These are phyloP conservation scores for Sclerotinia nivalis DNA, from an alignment of 2,329 filamentous ascomycete species.

Conservation along the genomic window DNA sequence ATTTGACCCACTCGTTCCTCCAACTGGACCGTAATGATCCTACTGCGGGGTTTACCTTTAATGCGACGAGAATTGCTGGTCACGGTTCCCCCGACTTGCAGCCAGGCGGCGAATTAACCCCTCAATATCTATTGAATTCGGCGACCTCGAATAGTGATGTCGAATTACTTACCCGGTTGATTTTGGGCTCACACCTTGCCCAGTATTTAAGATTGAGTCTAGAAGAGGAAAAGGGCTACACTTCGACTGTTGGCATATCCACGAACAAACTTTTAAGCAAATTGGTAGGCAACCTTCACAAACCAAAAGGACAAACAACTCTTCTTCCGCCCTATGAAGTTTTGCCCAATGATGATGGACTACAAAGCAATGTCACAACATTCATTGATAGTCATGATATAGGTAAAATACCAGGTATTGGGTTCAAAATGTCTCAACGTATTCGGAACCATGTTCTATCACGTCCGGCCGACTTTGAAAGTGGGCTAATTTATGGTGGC, in stretches of 20 bases:
- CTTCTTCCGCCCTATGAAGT: slow-evolving; percentile 63
- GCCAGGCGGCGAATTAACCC: slow-evolving; percentile 10
- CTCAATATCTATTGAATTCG: slow-evolving; percentile 2
- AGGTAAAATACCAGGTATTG: slow-evolving; percentile 81
- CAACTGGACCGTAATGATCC: slow-evolving; percentile 72
- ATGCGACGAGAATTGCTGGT: slow-evolving; percentile 69
- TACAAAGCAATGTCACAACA: slow-evolving; percentile 53
- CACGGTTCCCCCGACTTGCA: slow-evolving; percentile 40
- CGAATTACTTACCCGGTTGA: slow-evolving; percentile 52
- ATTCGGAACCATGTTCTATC: slow-evolving; percentile 62
- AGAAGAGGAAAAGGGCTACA: slow-evolving; percentile 78
- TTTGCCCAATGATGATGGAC: slow-evolving; percentile 34
- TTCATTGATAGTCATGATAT: slow-evolving; percentile 80
- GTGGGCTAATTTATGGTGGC: slow-evolving; percentile 49
- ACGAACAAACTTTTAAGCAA: slow-evolving; percentile 87
- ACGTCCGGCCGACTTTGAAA: slow-evolving; percentile 45
- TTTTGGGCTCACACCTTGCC: slow-evolving; percentile 80
- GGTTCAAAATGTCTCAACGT: slow-evolving; percentile 72
- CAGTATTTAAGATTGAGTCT: slow-evolving; percentile 70
- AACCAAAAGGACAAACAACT: slow-evolving; percentile 85
- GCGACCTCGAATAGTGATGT: slow-evolving; percentile 26
- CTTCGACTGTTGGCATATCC: slow-evolving; percentile 82
- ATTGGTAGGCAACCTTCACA: slow-evolving; percentile 78
- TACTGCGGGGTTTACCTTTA: slow-evolving; percentile 75
- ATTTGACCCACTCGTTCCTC: slow-evolving; percentile 73